Evolutionary conservation across 2,329 filamentous ascomycete genomes (phyloP).

Genomic region (Pseudogymnoascus sp.): DNA sequence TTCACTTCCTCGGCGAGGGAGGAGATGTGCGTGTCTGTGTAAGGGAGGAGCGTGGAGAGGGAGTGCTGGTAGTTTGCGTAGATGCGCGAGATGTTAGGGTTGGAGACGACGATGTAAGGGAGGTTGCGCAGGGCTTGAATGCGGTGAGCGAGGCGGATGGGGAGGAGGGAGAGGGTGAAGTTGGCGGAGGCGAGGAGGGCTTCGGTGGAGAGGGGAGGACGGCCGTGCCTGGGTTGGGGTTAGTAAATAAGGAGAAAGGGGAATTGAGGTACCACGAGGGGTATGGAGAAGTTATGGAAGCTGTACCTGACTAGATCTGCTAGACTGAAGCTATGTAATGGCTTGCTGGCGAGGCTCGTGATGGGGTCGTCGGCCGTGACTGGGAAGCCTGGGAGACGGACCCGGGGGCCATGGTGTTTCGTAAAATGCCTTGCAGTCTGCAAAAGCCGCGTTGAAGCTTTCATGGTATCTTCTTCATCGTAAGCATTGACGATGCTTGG

Average conservation of each 20-base stretch:
- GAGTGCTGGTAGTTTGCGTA: slow-evolving; percentile 96
- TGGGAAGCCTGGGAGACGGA: slow-evolving; percentile 36
- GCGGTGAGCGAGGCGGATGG: slow-evolving; percentile 83
- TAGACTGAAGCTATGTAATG: slow-evolving; percentile 73
- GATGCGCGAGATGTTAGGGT: slow-evolving; percentile 86
- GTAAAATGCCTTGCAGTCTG: slow-evolving; percentile 24
- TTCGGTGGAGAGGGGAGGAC: slow-evolving; percentile 71
- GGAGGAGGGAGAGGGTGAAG: slow-evolving; percentile 87
- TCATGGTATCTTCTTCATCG: slow-evolving; percentile 44
- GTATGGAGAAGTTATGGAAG: slow-evolving; percentile 3
- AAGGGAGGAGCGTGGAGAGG: slow-evolving; percentile 80
- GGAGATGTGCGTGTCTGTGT: slow-evolving; percentile 62
- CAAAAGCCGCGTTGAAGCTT: slow-evolving; percentile 31
- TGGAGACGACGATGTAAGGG: slow-evolving; percentile 97
- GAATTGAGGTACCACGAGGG: not conserved
- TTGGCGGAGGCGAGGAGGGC: slow-evolving; percentile 85
- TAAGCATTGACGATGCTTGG: slow-evolving; percentile 2
- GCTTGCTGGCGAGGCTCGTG: slow-evolving; percentile 64
- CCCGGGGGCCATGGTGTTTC: not conserved
- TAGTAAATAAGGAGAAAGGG: slow-evolving; percentile 12
- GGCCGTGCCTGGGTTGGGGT: slow-evolving; percentile 50
- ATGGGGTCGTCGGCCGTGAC: slow-evolving; percentile 66
- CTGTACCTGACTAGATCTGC: slow-evolving; percentile 78
- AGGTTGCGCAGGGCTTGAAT: slow-evolving; percentile 90
- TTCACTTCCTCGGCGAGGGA: slow-evolving; percentile 78